phyloP scores from a whole-genome alignment of 139 green algal species.

The Edaphochlamys debaryana region DNA sequence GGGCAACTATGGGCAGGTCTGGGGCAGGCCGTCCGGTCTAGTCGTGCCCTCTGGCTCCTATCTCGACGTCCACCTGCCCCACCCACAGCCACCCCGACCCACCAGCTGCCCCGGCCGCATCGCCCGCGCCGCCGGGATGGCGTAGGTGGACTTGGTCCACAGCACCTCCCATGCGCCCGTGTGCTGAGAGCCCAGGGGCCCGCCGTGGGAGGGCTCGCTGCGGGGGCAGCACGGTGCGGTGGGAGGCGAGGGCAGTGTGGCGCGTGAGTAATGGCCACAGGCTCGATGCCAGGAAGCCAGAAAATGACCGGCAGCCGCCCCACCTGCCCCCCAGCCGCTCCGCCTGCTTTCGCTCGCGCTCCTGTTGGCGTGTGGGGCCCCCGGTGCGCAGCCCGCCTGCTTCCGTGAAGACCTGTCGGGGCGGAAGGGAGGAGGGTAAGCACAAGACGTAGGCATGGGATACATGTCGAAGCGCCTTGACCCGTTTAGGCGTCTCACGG shows the following conservation, averaged over 20 bases:
- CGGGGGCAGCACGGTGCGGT: no score
- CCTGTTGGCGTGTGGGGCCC: slow-evolving; percentile 16
- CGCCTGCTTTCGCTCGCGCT: background rate
- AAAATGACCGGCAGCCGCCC: background rate
- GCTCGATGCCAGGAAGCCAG: background rate
- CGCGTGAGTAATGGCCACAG: background rate
- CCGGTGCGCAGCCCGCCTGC: slow-evolving; percentile 44
- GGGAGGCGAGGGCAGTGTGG: no score
- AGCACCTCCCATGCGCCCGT: slow-evolving; percentile 63
- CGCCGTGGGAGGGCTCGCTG: background rate
- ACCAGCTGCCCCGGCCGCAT: slow-evolving; percentile 59
- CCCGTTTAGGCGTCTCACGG: no score
- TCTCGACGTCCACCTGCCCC: no score
- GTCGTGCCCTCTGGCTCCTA: no score
- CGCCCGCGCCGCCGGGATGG: slow-evolving; percentile 52
- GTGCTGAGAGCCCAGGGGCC: slow-evolving; percentile 43
- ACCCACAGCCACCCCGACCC: background rate
- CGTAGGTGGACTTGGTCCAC: slow-evolving; percentile 69
- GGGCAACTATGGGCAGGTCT: no score
- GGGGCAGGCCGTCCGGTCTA: no score
- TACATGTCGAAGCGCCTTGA: no score
- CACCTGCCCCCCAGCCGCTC: background rate
- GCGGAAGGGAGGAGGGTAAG: no score
- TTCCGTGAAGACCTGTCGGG: slow-evolving; percentile 19
- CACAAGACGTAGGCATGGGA: background rate